phyloP scores from a whole-genome alignment of 805 yeast genomes.

The Zygoascus biomembranicola region DNA sequence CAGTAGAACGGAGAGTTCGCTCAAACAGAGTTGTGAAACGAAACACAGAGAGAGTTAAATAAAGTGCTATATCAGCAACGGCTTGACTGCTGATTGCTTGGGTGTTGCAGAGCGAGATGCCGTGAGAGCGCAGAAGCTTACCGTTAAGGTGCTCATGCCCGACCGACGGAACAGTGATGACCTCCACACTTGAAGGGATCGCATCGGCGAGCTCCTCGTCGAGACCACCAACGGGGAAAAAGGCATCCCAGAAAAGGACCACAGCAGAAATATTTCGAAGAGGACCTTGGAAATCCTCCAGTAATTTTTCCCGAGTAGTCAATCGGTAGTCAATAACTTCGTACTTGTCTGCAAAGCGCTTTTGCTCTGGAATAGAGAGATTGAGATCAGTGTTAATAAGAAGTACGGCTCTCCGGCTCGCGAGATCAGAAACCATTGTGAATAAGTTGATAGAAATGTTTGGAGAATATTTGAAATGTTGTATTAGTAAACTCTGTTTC shows the following conservation, averaged over 20 bases:
- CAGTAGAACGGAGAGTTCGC: conserved; percentile 32
- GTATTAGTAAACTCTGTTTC: not conserved
- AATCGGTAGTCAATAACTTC: conserved; percentile 8
- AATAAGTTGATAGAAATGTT: not conserved
- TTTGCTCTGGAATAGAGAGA: not conserved
- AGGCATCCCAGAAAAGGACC: conserved; percentile 49
- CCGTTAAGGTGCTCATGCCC: conserved; percentile 51
- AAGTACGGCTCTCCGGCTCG: not conserved
- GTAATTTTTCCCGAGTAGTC: conserved; percentile 30
- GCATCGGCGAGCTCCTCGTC: conserved; percentile 31
- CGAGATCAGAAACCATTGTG: not conserved
- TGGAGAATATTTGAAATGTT: not conserved
- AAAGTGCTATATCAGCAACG: conserved; percentile 66
- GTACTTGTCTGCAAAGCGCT: not conserved
- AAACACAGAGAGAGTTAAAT: conserved; percentile 49
- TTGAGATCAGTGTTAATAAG: not conserved
- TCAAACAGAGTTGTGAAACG: conserved; percentile 47
- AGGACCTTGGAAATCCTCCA: conserved; percentile 32
- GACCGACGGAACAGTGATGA: conserved; percentile 50
- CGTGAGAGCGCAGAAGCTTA: conserved; percentile 33
- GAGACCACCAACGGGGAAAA: conserved; percentile 22
- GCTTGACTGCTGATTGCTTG: conserved; percentile 45
- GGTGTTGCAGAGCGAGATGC: conserved; percentile 53
- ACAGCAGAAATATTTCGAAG: conserved; percentile 42
- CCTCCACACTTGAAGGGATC: conserved; percentile 41